A percentile compares a stretch with the other conserved stretches of the same genome.
Conservation (phyloP, 805 yeast species). For the Saturnispora sanitii region DNA sequence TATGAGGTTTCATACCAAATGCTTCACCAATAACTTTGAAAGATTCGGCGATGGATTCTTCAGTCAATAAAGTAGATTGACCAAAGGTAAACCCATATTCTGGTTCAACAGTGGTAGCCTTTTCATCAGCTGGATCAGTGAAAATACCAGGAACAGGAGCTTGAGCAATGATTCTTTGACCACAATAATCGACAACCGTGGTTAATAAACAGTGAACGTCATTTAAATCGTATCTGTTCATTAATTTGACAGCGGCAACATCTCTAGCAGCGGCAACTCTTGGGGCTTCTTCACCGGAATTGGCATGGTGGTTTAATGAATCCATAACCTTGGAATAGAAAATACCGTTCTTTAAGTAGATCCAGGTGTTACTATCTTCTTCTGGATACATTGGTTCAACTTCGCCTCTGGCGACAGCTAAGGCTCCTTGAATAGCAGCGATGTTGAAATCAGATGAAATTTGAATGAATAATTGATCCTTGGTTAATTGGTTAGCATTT, state of each 20-base stretch:
- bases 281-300: constrained; percentile 72
- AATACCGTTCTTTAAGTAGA: constrained; percentile 72
- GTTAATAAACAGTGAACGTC: constrained; percentile 69
- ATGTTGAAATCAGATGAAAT: constrained; percentile 66
- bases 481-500: constrained; percentile 47
- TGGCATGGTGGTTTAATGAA: constrained; percentile 52
- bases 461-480: constrained; percentile 68
- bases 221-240: constrained; percentile 54
- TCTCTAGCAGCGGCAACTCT: constrained; percentile 74
- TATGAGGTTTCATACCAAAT: constrained; percentile 69
- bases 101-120: constrained; percentile 31
- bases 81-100: constrained; percentile 69
- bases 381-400: constrained; percentile 72
- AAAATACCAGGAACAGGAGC: constrained; percentile 93
- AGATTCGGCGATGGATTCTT: constrained; percentile 42
- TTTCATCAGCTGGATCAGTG: constrained; percentile 13
- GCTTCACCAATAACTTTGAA: constrained; percentile 58
- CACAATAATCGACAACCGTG: constrained; percentile 82
- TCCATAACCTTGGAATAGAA: constrained; percentile 77
- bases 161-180: constrained; percentile 81
- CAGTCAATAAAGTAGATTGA: constrained; percentile 37
- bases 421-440: constrained; percentile 71
- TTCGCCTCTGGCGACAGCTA: constrained; percentile 65
- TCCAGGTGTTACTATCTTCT: constrained; percentile 50
- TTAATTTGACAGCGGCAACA: constrained; percentile 54